A percentile compares a stretch with the other conserved stretches of the same genome.
Conservation (phyloP, 768 basidiomycete species). For the Trametes maxima region DNA sequence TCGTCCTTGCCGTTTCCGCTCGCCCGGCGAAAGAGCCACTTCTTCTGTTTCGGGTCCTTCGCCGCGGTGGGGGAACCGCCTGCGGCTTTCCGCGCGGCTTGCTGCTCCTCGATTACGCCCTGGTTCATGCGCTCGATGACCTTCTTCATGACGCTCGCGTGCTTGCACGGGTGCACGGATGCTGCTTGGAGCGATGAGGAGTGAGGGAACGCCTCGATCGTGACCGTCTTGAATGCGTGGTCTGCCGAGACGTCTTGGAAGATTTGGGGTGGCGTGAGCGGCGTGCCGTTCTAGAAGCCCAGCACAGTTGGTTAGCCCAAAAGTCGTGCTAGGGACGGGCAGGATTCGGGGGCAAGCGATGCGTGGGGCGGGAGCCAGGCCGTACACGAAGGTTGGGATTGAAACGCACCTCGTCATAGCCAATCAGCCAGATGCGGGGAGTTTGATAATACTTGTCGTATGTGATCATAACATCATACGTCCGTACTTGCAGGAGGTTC, state of each 20-base stretch:
- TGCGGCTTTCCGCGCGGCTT: constrained; percentile 58
- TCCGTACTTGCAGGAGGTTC: constrained; percentile 92
- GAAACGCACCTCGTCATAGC: constrained; percentile 86
- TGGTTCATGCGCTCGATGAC: constrained; percentile 98
- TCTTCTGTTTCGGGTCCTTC: constrained; percentile 57
- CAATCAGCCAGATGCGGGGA: constrained; percentile 95
- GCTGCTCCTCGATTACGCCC: constrained; percentile 80
- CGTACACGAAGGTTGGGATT: neutral
- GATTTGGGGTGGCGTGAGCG: constrained; percentile 86
- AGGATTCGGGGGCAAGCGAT: neutral
- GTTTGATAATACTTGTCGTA: constrained; percentile 99
- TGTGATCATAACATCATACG: constrained; percentile 99
- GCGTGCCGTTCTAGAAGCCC: constrained; percentile 73
- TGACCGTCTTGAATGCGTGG: constrained; percentile 98
- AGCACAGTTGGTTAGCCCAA: neutral
- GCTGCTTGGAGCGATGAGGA: constrained; percentile 82
- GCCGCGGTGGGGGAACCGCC: constrained; percentile 42
- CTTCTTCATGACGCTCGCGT: constrained; percentile 99
- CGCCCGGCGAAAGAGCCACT: constrained; percentile 79
- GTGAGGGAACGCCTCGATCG: constrained; percentile 98
- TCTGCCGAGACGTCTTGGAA: constrained; percentile 98
- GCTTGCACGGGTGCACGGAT: constrained; percentile 97
- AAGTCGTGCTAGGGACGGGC: neutral
- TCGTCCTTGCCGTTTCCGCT: constrained; percentile 61
- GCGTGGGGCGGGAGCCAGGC: neutral